Evolutionary conservation across 2,329 filamentous ascomycete genomes (phyloP), one percentile per base, ranked within the genome.

Genomic region (Colletotrichum plurivorum): DNA sequence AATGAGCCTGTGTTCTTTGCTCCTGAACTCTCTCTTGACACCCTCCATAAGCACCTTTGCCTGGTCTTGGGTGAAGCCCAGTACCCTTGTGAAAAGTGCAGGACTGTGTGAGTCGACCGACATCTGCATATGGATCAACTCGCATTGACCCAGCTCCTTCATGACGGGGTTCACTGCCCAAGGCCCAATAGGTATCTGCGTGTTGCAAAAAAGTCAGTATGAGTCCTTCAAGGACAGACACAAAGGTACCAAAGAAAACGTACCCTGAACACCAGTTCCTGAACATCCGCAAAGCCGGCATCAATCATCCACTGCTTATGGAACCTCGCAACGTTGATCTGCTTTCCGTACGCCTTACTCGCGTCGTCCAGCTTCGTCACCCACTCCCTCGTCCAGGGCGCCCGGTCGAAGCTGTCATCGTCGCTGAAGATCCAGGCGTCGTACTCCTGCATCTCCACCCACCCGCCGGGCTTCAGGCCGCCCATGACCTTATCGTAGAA

Each of bases 81-180:
- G 77, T 0, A 81, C 80, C 1, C 81, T 76, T 0, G 80, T 80
- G 67, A 83, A 81, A 10, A 83, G 73, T 0, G 81, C 81, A 0
- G 79, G 80, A 1, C 79, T 81, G 60, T 83, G 79, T 12, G 81
- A 82, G 53, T 80, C 81, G 2, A 80, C 80, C 16, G 80, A 80
- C 81, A 82, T 82, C 62, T 82, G 80, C 80, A 82, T 82, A 52
- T 83, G 79, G 0, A 77, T 73, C 51, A 78, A 73, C 73, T 82
- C 80, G 57, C 75, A 81, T 0, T 73, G 73, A 45, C 80, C 80
- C 0, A 81, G 70, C 55, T 82, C 79, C 62, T 82, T 82, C 43
- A 82, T 67, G 2, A 71, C 66, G 4, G 76, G 75, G 1, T 81
- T 77, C 59, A 79, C 81, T 27, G 79, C 76, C 80, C 80, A 82